A percentile compares a stretch with the other conserved stretches of the same genome.
Conservation (phyloP, 1,139 yeast genomes). For the Pichia sp. region DNA sequence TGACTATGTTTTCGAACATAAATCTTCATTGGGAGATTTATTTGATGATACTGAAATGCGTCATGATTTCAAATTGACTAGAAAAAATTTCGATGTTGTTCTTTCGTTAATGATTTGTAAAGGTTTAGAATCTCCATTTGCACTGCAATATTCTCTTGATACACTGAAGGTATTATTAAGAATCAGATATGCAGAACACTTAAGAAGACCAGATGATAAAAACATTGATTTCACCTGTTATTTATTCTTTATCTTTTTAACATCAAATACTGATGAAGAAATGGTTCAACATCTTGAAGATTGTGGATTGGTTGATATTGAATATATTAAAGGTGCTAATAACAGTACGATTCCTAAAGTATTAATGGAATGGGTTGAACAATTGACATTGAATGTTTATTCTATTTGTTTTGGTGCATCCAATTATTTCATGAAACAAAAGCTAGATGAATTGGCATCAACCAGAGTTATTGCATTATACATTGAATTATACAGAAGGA, state of each 20-base stretch:
- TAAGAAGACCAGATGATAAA: conserved; percentile 13
- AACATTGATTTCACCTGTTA: conserved; percentile 40
- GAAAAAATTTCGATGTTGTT: conserved; percentile 54
- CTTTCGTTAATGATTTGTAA: conserved; percentile 52
- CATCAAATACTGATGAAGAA: conserved; percentile 48
- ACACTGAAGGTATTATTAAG: conserved; percentile 51
- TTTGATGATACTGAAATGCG: conserved; percentile 47
- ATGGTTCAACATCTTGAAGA: conserved; percentile 45
- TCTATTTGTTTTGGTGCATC: conserved; percentile 50
- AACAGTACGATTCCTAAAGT: conserved; percentile 35
- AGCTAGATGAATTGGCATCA: conserved; percentile 51
- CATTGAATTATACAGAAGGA: conserved; percentile 37
- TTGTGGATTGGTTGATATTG: conserved; percentile 43
- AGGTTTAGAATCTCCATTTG: conserved; percentile 64
- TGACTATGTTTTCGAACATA: conserved; percentile 38
- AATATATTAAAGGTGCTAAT: conserved; percentile 42
- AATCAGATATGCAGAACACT: conserved; percentile 41
- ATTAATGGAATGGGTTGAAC: conserved; percentile 43
- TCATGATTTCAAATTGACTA: conserved; percentile 42
- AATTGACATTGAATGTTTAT: conserved; percentile 9
- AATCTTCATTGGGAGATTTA: conserved; percentile 41
- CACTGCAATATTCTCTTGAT: conserved; percentile 54
- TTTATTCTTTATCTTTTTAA: conserved; percentile 53
- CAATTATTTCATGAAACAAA: conserved; percentile 47
- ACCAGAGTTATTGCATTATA: conserved; percentile 50